Evolutionary conservation across 2,329 filamentous ascomycete species (phyloP), one percentile per base, ranked within the genome.

Genomic region (Thelonectria rubi): DNA sequence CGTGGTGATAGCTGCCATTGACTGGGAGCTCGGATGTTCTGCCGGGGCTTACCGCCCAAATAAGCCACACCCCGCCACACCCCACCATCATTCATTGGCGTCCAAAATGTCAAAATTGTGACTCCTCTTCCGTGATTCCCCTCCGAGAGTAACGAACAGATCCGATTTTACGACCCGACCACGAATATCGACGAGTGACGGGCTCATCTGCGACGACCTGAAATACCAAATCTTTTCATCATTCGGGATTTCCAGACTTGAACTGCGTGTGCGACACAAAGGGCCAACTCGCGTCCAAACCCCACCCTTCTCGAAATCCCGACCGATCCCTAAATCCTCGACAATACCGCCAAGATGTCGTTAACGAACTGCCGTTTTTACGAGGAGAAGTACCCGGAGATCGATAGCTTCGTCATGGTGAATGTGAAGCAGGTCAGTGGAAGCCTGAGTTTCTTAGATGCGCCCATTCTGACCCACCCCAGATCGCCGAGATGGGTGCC

Each of bases 371-470:
- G 92, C 81, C 93, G 93, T 75, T 97, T 96, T 82, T 97, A 97
- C 80, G 93, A 97, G 86, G 93, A 97, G 83, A 97, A 97, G 82
- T 97, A 91, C 66, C 76, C 78, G 72, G 95, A 98, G 86, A 94
- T 99, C 78, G 95, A 99, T 82, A 97, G 93, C 86, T 98, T 97
- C 82, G 96, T 99, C 78, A 99, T 99, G 95, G 95, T 99, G 79
- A 99, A 98, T 81, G 95, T 98, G 74, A 97, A 97, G 88, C 93
- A 97, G 89, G 91, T 94, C 77, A 66, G 85, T 75, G 60, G 57
- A 56, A 59, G 24, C 49, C 47, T 56, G 42, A 50, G 55, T 43
- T 46, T 56, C 48, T 54, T 57, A 58, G 55, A 62, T 60, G 50
- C 39, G 47, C 58, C 47, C 52, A 30, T 46, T 65, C 66, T 71